phyloP scores from a whole-genome alignment of 352 stramenopile species.

The Phytophthora syringae region DNA sequence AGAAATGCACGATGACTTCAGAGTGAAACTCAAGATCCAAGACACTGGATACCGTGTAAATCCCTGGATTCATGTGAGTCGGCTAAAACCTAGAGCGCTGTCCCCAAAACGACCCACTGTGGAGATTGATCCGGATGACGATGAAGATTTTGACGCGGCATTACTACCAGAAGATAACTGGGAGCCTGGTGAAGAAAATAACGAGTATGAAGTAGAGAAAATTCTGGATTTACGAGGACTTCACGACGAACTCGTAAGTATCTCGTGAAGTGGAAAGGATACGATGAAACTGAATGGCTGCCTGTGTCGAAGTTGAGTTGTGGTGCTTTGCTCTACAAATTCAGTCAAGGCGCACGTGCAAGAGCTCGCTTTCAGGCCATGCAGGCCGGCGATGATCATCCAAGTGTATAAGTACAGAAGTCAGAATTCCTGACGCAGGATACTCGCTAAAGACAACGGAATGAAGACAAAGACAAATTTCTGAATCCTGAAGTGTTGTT shows the following conservation, averaged over 20 bases:
- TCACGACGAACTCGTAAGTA: background rate
- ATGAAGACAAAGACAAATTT: no score
- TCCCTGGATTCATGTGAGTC: slow-evolving; percentile 10
- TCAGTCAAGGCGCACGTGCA: no score
- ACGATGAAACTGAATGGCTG: no score
- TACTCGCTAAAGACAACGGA: no score
- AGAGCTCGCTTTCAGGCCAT: no score
- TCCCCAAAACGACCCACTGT: background rate
- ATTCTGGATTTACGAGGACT: slow-evolving; percentile 7
- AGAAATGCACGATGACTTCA: slow-evolving; percentile 10
- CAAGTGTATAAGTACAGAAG: no score
- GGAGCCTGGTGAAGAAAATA: background rate
- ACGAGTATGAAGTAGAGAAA: slow-evolving; percentile 8
- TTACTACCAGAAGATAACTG: slow-evolving; percentile 8
- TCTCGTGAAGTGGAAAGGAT: no score
- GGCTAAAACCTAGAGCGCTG: slow-evolving; percentile 3
- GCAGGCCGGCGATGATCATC: no score
- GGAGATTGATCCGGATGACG: slow-evolving; percentile 2
- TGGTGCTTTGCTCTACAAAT: no score
- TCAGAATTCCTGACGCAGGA: no score
- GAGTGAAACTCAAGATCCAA: slow-evolving; percentile 4
- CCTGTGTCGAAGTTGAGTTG: no score
- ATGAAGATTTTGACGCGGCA: slow-evolving; percentile 9
- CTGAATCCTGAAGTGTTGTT: no score
- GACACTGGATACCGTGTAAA: slow-evolving; percentile 16